Evolutionary conservation across 1,284 basidiomycete genomes (phyloP).

Genomic region (Austroboletus niveus): DNA sequence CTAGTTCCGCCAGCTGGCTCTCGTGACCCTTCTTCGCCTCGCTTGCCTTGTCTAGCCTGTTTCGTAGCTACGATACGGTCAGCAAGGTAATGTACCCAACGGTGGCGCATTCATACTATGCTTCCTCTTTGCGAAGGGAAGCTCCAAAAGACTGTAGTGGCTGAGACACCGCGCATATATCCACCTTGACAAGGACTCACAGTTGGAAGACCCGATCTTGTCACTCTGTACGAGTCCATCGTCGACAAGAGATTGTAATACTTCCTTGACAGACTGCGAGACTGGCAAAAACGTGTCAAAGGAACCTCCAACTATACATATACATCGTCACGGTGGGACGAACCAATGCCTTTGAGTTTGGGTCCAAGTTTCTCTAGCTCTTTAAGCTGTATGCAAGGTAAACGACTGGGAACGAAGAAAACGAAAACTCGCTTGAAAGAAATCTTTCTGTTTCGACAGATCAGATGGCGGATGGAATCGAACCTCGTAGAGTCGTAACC

Average conservation of each 20-base stretch:
- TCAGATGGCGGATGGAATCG: background rate
- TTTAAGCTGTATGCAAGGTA: slow-evolving; percentile 56
- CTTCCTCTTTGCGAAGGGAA: slow-evolving; percentile 85
- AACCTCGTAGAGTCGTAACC: slow-evolving; percentile 16
- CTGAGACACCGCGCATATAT: slow-evolving; percentile 34
- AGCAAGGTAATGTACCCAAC: slow-evolving; percentile 2
- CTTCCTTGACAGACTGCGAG: slow-evolving; percentile 85
- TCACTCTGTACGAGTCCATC: slow-evolving; percentile 81
- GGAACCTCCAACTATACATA: background rate
- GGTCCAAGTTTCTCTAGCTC: slow-evolving; percentile 84
- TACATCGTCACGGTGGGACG: slow-evolving; percentile 7
- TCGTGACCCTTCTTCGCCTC: slow-evolving; percentile 47
- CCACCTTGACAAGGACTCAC: slow-evolving; percentile 43
- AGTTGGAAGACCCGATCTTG: slow-evolving; percentile 91
- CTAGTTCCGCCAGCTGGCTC: slow-evolving; percentile 48
- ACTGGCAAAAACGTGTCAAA: slow-evolving; percentile 43
- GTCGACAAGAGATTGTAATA: slow-evolving; percentile 79
- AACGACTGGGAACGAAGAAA: background rate
- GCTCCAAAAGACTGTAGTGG: slow-evolving; percentile 81
- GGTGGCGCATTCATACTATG: slow-evolving; percentile 45
- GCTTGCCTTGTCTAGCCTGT: slow-evolving; percentile 54
- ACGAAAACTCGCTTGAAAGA: slow-evolving; percentile 59
- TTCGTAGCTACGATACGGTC: slow-evolving; percentile 48
- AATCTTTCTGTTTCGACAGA: slow-evolving; percentile 66
- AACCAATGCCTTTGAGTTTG: slow-evolving; percentile 87